Conservation (phyloP, 129 eudicot genomes). For the Tagetes patula region DNA sequence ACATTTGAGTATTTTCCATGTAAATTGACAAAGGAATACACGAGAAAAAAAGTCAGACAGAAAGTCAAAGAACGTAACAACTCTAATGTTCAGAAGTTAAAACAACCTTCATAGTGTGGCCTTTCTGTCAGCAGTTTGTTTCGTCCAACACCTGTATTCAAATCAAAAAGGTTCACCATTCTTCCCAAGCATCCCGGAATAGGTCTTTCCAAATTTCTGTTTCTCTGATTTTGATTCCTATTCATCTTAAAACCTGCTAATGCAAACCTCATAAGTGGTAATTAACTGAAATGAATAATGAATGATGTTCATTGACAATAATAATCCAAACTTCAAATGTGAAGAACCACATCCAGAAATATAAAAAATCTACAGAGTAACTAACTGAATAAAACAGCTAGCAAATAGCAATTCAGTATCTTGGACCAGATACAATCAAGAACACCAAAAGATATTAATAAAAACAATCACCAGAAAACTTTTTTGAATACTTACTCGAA, state of each 20-base stretch:
- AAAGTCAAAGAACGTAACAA: background rate
- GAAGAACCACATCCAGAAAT: no score
- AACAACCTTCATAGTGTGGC: conserved; percentile 67
- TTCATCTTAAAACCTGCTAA: conserved; percentile 67
- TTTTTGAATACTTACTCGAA: no score
- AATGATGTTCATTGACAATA: background rate
- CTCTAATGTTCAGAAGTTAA: background rate
- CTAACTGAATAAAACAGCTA: no score
- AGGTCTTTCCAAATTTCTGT: conserved; percentile 46
- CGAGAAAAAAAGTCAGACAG: background rate
- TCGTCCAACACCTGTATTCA: conserved; percentile 51
- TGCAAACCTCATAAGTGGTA: conserved; percentile 5
- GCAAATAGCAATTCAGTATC: no score
- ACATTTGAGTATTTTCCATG: background rate
- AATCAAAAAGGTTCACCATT: conserved; percentile 79
- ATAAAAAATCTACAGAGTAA: no score
- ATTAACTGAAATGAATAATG: background rate
- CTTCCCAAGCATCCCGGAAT: conserved; percentile 85
- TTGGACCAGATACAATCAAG: no score
- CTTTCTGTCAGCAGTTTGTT: conserved; percentile 71
- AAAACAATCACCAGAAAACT: no score
- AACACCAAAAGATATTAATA: no score
- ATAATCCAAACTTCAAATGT: no score
- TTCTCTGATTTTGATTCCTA: conserved; percentile 48
- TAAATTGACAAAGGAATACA: background rate